Base-by-base conservation (phyloP, 331 rosid genomes). In the Quercus tomentella region DNA sequence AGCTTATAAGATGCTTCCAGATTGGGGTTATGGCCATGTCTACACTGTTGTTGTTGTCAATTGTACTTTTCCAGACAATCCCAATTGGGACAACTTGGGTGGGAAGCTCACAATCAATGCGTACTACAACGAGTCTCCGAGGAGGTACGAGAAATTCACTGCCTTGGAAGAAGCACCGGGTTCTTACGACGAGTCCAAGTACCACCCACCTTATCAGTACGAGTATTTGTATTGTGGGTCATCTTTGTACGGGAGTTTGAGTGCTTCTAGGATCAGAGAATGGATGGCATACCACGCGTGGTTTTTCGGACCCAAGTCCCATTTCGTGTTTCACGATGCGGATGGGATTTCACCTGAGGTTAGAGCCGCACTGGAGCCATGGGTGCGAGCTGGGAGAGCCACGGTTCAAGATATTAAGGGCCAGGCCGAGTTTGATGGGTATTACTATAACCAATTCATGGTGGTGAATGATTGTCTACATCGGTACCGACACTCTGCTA, bases 1-100 rank as follows among this genome's bases (percentile, higher is more conserved):
- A 41, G 84, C 86, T 31, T 85, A 63, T 54, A 85, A 82, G 61
- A 81, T 85, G 74, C 88, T 85, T 0, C 88, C 88, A 5, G 86
- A 85, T 23, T 85, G 88, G 88, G 88, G 88, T 51, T 85, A 85
- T 51, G 88, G 84, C 70, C 88, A 77, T 9, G 83, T 85, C 72
- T 85, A 85, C 81, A 82, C 88, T 31, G 86, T 82, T 56, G 86
- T 85, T 51, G 75, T 85, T 22, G 82, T 85, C 79, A 85, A 85
- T 45, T 85, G 88, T 79, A 85, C 86, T 1, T 85, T 85, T 73
- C 83, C 84, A 0, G 33, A 63, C 33, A 82, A 82, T 30, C 86
- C 84, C 5, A 85, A 85, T 30, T 22, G 21, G 12, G 84, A 85
- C 62, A 82, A 85, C 67, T 33, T 62, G 8, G 88, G 88, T 15